Evolutionary conservation across 1,284 basidiomycete genomes (phyloP), one percentile per base, ranked within the genome.

Genomic region (Trametes pubescens): DNA sequence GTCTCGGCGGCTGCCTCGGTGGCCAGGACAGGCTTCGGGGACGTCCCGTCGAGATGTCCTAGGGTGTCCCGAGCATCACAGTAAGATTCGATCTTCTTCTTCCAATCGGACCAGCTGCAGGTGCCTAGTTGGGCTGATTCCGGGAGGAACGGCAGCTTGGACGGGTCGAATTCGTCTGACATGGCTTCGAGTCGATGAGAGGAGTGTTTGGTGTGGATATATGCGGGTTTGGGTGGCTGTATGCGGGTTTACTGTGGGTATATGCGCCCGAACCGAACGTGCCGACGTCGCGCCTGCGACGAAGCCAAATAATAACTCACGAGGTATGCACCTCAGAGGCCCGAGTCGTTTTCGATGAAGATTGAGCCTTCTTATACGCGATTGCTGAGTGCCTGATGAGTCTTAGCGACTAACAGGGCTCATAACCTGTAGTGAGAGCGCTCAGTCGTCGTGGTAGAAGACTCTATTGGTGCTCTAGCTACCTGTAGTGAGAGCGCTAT

Each of bases 361-460:
- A 18, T 5, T 8, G 5, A 21, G 43, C 9, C n/a, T 46, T 46
- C 21, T 21, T 43, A 9, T 21, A 14, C n/a, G 26, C 24, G 26
- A 29, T 48, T 29, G 14, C 47, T 48, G 47, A 48, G 47, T 48
- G 34, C n/a, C 14, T 48, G 6, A 22, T 29, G 47, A 2, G 47
- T 29, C 26, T 44, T 48, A 48, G 47, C n/a, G 47, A 48, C 26
- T 29, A 48, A 7, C 47, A 48, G 47, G 47, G 47, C 47, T 48
- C 47, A 48, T 48, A 48, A 48, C 26, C 44, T 46, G 44, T 46
- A 46, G 44, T 46, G 44, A 46, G 9, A 46, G 24, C 14, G 7
- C 47, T 48, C 47, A 48, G 47, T 29, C 26, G 47, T 48, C 26
- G 26, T 48, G 24, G 47, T 48, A 26, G 47, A 48, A 48, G 47